Percentiles rank a stretch among this genome's conserved stretches.
Conservation (phyloP, 78 protist genomes). For the Monocercomonoides exilis region DNA sequence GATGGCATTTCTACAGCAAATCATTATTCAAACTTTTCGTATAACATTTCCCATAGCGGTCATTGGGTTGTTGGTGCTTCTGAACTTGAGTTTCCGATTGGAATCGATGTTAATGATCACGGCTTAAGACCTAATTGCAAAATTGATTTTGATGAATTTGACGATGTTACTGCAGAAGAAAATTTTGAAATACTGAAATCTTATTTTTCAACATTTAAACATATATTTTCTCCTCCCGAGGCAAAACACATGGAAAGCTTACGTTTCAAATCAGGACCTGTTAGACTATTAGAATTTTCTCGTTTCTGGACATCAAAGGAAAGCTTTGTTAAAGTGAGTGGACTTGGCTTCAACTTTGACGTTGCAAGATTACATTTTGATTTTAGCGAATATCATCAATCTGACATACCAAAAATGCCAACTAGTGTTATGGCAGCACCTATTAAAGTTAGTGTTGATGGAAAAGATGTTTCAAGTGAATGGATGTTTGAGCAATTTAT, state of each 20-base stretch:
- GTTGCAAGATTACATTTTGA: not conserved
- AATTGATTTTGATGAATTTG: not conserved
- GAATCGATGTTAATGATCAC: not conserved
- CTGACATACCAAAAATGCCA: not conserved
- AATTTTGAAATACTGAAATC: not conserved
- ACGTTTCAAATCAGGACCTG: not conserved
- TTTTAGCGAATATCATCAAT: not conserved
- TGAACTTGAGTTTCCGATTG: not conserved
- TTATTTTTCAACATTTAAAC: not conserved
- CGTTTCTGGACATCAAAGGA: not conserved
- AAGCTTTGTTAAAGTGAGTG: not conserved
- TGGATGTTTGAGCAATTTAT: not conserved
- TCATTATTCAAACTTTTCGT: not conserved
- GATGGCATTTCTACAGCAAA: not conserved
- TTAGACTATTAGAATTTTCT: not conserved
- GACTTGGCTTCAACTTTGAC: not conserved
- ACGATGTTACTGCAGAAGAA: not conserved
- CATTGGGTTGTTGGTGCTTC: slow-evolving; percentile 3
- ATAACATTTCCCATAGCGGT: not conserved
- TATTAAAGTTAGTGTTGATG: not conserved
- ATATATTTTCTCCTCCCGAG: not conserved
- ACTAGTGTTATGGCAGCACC: not conserved
- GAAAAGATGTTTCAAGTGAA: not conserved
- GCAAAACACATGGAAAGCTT: not conserved
- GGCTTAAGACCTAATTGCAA: not conserved